These are phyloP conservation scores for Euptelea pleiosperma DNA, from an alignment of 164 flowering plant species.

Conservation along the genomic window DNA sequence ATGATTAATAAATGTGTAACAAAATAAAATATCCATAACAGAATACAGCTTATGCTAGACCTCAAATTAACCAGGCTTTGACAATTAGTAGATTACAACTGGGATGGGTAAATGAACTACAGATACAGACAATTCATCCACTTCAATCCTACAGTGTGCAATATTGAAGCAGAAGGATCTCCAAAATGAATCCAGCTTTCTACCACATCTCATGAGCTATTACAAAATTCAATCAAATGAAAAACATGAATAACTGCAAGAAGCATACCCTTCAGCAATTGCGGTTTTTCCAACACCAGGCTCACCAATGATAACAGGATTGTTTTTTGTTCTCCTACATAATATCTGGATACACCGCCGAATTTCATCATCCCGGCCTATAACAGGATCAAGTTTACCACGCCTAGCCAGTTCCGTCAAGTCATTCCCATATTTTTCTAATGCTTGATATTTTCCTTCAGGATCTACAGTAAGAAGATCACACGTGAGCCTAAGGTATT, in stretches of 20 bases:
- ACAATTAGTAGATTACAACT: not conserved
- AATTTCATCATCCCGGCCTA: conserved; percentile 98
- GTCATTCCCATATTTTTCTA: conserved; percentile 92
- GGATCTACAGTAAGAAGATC: conserved; percentile 50
- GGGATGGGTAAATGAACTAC: not conserved
- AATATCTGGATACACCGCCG: conserved; percentile 94
- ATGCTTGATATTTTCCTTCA: conserved; percentile 89
- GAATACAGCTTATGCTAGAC: not conserved
- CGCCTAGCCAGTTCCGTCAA: conserved; percentile 91
- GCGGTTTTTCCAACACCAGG: conserved; percentile 99
- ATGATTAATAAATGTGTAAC: too few relatives aligned
- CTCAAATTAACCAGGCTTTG: not conserved
- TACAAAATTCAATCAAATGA: not conserved
- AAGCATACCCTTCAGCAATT: conserved; percentile 92
- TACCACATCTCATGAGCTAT: not conserved
- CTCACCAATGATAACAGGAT: conserved; percentile 97
- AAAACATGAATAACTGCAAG: not conserved
- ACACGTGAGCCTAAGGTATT: too few relatives aligned
- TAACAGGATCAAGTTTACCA: conserved; percentile 98
- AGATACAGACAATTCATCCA: not conserved
- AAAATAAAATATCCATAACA: too few relatives aligned
- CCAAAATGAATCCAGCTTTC: not conserved
- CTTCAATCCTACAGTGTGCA: not conserved
- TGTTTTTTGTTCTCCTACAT: conserved; percentile 88
- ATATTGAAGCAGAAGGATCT: not conserved